Base-by-base conservation (phyloP, 139 green algal species). In the Trebouxia sp. region DNA sequence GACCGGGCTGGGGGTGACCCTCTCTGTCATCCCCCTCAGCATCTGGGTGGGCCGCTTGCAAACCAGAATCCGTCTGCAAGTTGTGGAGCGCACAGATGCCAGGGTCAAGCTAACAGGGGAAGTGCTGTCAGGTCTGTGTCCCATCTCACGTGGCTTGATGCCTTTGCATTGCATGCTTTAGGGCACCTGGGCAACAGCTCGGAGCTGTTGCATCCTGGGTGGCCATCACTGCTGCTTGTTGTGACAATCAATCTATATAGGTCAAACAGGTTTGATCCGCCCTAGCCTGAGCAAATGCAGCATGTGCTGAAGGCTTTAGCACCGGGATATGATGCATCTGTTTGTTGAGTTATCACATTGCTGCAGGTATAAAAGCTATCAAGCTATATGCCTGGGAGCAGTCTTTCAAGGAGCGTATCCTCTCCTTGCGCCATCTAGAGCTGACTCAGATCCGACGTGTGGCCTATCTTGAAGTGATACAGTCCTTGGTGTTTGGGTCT, bases 341-440 rank as follows among this genome's bases (percentile, higher is more conserved):
- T n/a, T n/a, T n/a, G n/a, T n/a, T n/a, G n/a, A n/a, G n/a, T n/a
- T 58, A 58, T 22, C 50, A 58, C 32, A 48, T 43, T 10, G 11
- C 17, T 75, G 72, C 72, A 79, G 89, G 90, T 69, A 94, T 94
- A 76, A 91, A 93, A 80, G 92, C 91, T 75, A 94, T 96, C 84
- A 96, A 96, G 88, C 90, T 96, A 53, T 95, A 94, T 76, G 91
- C 92, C 20, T 96, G 91, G 91, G 92, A 96, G 85, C 79, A 85
- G 10, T 82, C 91, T 0, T 96, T 94, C 83, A 76, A 88, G 65
- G 65, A 88, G 26, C 89, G 87, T 38, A 91, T 96, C 55, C 76
- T 56, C 26, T 77, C 85, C 22, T 82, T 95, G 58, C 83, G 92
- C 7, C 84, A 92, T 30, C 41, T 82, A 20, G 92, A 96, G 86